These are phyloP conservation scores for Ustilago trichophora DNA, from an alignment of 1,284 basidiomycete species.

Conservation along the genomic window DNA sequence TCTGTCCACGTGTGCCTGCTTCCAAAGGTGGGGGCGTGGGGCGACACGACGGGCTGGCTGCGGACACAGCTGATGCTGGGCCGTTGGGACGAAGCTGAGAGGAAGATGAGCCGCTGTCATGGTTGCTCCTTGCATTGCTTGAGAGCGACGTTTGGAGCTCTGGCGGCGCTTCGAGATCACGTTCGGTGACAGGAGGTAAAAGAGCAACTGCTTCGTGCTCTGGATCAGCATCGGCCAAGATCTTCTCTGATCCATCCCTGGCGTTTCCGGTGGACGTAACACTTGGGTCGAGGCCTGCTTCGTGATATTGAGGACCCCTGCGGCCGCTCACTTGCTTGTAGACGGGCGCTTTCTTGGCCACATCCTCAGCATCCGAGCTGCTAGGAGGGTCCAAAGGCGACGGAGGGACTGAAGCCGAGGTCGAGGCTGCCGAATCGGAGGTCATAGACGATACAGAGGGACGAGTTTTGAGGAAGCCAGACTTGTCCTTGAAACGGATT, in stretches of 20 bases:
- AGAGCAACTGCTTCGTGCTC: constrained; percentile 2
- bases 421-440: constrained; percentile 20
- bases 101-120: too few relatives aligned
- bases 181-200: constrained; percentile 23
- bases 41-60: too few relatives aligned
- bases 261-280: too few relatives aligned
- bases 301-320: constrained; percentile 24
- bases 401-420: constrained; percentile 20
- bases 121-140: too few relatives aligned
- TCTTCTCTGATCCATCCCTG: too few relatives aligned
- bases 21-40: not conserved
- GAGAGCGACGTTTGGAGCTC: not conserved
- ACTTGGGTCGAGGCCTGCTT: not conserved
- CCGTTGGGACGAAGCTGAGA: too few relatives aligned
- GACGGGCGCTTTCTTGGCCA: not conserved
- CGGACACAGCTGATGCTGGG: too few relatives aligned
- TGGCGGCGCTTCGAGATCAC: constrained; percentile 9
- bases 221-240: too few relatives aligned
- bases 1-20: not conserved
- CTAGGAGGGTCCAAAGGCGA: constrained; percentile 23
- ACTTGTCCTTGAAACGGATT: constrained; percentile 43
- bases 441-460: constrained; percentile 18
- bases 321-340: constrained; percentile 44
- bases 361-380: constrained; percentile 14
- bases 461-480: constrained; percentile 26